Evolutionary conservation across 2,329 filamentous ascomycete genomes (phyloP).

Genomic region (Fusarium sp.): DNA sequence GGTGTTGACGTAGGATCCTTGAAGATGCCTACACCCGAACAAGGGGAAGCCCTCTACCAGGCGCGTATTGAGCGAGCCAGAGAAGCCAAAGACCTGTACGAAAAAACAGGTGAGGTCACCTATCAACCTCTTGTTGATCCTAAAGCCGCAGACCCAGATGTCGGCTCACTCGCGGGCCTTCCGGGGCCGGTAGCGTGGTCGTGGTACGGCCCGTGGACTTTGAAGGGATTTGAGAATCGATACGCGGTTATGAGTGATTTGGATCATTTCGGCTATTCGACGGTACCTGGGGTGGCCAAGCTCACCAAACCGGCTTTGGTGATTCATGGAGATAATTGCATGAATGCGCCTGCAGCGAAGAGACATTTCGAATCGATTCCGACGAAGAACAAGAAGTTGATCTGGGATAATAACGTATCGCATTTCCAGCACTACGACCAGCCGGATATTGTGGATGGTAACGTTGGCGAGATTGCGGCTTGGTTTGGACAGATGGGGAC

Average conservation of each 20-base stretch:
- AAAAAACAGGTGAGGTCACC: neutral
- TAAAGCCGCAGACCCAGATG: constrained; percentile 1
- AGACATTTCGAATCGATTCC: neutral
- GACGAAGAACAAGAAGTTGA: neutral
- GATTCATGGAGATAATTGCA: constrained; percentile 3
- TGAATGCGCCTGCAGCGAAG: neutral
- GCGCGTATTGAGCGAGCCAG: neutral
- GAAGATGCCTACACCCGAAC: neutral
- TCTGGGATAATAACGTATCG: neutral
- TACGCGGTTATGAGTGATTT: constrained; percentile 2
- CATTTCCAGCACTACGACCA: constrained; percentile 6
- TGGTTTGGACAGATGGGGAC: neutral
- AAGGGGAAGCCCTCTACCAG: neutral
- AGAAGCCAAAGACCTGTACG: neutral
- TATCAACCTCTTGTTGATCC: neutral
- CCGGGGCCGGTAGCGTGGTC: neutral
- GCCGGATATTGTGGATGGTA: neutral
- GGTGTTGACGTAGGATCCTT: neutral
- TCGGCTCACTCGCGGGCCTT: neutral
- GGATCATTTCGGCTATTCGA: constrained; percentile 1
- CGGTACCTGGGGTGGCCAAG: neutral
- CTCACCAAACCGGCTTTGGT: neutral
- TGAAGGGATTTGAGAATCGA: constrained; percentile 3
- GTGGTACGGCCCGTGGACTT: neutral
- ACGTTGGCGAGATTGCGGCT: neutral